These are phyloP conservation scores for Taxillus chinensis DNA, from an alignment of 164 flowering plant species.

Conservation along the genomic window DNA sequence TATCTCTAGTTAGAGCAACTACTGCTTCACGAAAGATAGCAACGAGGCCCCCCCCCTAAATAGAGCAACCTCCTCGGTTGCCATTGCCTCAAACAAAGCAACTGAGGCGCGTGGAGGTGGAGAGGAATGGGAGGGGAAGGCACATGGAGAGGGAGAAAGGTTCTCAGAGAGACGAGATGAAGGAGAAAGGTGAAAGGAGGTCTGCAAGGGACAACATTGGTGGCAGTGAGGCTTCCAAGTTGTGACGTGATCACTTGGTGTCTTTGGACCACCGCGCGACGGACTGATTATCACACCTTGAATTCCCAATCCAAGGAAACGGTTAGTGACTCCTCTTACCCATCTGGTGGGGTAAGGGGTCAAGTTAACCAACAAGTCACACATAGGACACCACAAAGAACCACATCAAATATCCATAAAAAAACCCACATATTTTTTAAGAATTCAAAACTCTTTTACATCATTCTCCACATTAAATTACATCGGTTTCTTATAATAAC, in stretches of 20 bases:
- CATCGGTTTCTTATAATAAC: too few relatives aligned
- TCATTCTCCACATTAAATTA: too few relatives aligned
- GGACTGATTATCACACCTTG: too few relatives aligned
- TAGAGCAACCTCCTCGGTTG: constrained; percentile 19
- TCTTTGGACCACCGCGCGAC: constrained; percentile 37
- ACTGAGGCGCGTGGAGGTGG: constrained; percentile 29
- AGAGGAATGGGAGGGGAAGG: constrained; percentile 16
- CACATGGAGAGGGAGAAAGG: constrained; percentile 22
- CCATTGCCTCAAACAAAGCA: constrained; percentile 51
- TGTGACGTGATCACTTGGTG: constrained; percentile 32
- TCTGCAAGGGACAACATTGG: constrained; percentile 31
- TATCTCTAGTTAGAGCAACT: constrained; percentile 28
- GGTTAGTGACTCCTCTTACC: too few relatives aligned
- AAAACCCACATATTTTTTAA: too few relatives aligned
- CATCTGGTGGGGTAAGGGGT: too few relatives aligned
- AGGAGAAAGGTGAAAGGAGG: constrained; percentile 31
- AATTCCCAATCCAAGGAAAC: too few relatives aligned
- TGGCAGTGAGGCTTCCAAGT: constrained; percentile 26
- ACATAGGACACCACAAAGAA: too few relatives aligned
- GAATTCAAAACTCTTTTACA: too few relatives aligned
- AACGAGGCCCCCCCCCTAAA: constrained; percentile 12
- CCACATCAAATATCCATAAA: too few relatives aligned
- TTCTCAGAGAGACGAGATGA: constrained; percentile 19
- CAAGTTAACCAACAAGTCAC: too few relatives aligned
- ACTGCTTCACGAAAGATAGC: not conserved